Conservation (phyloP, 176 grass and related monocot genomes). For the Canna indica region DNA sequence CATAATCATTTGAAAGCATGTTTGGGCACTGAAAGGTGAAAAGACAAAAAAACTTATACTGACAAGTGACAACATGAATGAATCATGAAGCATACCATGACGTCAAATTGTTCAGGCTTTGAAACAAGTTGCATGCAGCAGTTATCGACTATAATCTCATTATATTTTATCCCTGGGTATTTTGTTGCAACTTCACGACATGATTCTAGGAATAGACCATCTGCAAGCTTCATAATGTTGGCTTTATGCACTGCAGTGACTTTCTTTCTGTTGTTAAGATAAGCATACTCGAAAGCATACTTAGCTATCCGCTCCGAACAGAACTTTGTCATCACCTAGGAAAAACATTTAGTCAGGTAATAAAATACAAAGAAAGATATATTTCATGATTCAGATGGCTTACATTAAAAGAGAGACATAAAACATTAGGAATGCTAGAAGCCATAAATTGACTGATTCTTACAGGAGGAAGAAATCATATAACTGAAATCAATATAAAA, state of each 20-base stretch:
- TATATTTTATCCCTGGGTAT: constrained; percentile 14
- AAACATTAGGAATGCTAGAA: no score
- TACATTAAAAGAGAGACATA: neutral
- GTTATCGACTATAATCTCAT: constrained; percentile 18
- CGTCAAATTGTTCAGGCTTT: constrained; percentile 17
- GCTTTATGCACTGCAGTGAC: constrained; percentile 17
- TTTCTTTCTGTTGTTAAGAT: constrained; percentile 10
- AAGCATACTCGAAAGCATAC: constrained; percentile 15
- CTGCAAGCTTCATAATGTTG: constrained; percentile 20
- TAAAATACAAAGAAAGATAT: constrained; percentile 4
- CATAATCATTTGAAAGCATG: neutral
- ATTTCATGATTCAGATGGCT: neutral
- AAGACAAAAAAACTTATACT: no score
- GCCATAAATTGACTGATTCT: no score
- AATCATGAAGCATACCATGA: constrained; percentile 5
- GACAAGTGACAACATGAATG: no score
- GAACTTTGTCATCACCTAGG: constrained; percentile 18
- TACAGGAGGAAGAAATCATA: no score
- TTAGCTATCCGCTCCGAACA: constrained; percentile 13
- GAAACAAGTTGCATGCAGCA: constrained; percentile 18
- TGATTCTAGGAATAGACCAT: constrained; percentile 14
- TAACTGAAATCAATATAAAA: no score
- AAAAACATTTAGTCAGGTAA: neutral
- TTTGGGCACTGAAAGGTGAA: no score
- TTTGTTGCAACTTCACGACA: constrained; percentile 10